Base-by-base conservation (phyloP, 2,329 filamentous ascomycete genomes). In the Ascochyta koolunga region DNA sequence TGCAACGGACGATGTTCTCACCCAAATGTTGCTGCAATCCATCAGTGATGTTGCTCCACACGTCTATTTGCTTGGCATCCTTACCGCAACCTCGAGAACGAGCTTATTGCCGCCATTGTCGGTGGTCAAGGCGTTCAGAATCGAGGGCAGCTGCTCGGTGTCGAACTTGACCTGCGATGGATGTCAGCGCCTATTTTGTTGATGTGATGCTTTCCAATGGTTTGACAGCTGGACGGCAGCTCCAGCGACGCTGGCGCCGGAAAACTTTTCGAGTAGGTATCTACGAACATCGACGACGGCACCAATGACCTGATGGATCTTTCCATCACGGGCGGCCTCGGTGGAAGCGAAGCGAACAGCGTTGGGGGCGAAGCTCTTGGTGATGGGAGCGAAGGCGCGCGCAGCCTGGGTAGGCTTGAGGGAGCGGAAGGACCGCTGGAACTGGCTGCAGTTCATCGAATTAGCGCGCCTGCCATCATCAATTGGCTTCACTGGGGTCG, bases 1-100 rank as follows among this genome's bases (percentile, higher is more conserved):
- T 99, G 82, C 91, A 96, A 81, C 95, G 89, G 80, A 99, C 95
- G 78, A 97, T 91, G 85, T 91, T 96, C 86, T 99, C 91, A 84
- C 95, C 95, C 81, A 99, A 83, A 88, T 98, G 95, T 97, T 99
- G 95, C 92, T 97, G 72, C 54, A 50, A 19, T 51, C 24, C 22
- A 60, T 74, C 61, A 74, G 70, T 60, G 42, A 50, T 53, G 53
- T 43, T 56, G 50, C 63, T 62, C 58, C 51, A 59, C 46, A 22
- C 64, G 59, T 63, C 39, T 50, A 36, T 40, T 36, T 60, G 58
- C 62, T 65, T 65, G 62, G 62, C 64, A 65, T 67, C 74, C 87
- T 76, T 96, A 97, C 93, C 75, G 95, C 84, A 78, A 98, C 95
- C 86, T 99, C 95, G 66, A 99, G 88, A 66, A 96, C 86, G 67